Evolutionary conservation across 768 basidiomycete species (phyloP).

Genomic region (Leucosporidium creatinivorum): DNA sequence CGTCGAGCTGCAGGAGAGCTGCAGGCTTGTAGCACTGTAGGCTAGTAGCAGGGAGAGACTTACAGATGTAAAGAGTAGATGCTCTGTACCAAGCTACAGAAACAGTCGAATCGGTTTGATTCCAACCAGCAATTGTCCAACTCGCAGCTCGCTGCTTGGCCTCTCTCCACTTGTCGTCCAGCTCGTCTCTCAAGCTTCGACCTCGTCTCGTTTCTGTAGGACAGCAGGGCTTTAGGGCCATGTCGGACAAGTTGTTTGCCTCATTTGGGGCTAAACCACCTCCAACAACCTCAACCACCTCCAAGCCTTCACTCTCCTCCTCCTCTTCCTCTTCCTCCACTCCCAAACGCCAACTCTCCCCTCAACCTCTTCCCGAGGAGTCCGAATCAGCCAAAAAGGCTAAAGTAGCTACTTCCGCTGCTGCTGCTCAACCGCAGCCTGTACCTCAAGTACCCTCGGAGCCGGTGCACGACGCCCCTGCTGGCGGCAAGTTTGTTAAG

Average conservation of each 20-base stretch:
- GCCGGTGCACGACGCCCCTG: background rate
- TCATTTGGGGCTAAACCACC: conserved; percentile 1
- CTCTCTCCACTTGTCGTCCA: too few species aligned
- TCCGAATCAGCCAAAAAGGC: conserved; percentile 8
- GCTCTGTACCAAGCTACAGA: too few species aligned
- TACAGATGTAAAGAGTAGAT: too few species aligned
- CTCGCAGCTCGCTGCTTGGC: too few species aligned
- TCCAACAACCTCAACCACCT: background rate
- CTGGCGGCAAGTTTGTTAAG: conserved; percentile 46
- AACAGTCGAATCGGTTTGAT: too few species aligned
- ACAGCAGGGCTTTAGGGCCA: too few species aligned
- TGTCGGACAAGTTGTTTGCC: background rate
- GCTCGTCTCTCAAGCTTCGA: too few species aligned
- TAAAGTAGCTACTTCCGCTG: background rate
- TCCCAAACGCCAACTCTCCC: conserved; percentile 1
- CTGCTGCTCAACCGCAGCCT: background rate
- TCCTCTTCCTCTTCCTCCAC: background rate
- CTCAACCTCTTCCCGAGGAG: background rate
- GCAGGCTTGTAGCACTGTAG: too few species aligned
- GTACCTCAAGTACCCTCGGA: background rate
- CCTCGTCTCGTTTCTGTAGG: too few species aligned
- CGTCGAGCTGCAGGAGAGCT: too few species aligned
- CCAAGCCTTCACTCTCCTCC: background rate
- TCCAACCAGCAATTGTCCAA: too few species aligned
- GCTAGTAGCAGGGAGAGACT: too few species aligned